Percentiles rank a stretch among this genome's conserved stretches.
Conservation (phyloP, 768 basidiomycete species). For the Suillus ampliporus region DNA sequence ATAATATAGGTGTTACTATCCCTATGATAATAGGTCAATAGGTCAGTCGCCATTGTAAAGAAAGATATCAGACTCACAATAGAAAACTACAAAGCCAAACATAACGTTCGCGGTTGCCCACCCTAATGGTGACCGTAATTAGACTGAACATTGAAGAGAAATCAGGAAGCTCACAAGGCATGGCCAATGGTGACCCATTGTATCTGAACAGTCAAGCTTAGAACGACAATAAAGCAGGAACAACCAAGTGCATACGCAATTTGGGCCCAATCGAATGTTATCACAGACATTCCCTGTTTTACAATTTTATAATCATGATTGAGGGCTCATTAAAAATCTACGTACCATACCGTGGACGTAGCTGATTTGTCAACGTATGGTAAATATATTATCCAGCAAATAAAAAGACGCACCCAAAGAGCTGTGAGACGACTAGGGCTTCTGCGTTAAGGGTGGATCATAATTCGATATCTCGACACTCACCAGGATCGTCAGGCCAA, state of each 20-base stretch:
- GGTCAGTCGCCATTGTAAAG: not conserved
- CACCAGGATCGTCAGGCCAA: constrained; percentile 52
- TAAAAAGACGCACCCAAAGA: constrained; percentile 47
- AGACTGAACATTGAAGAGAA: not conserved
- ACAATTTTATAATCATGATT: not conserved
- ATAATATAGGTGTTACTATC: constrained; percentile 41
- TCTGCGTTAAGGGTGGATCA: constrained; percentile 25
- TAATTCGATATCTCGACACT: constrained; percentile 28
- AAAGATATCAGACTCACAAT: constrained; percentile 47
- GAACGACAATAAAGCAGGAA: not conserved
- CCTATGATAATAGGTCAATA: constrained; percentile 24
- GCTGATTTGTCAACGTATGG: constrained; percentile 13
- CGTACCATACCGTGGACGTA: constrained; percentile 53
- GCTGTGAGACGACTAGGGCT: constrained; percentile 46
- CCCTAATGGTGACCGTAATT: constrained; percentile 41
- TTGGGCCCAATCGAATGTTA: constrained; percentile 86
- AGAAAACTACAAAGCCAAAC: constrained; percentile 71
- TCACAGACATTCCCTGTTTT: constrained; percentile 62
- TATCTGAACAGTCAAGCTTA: constrained; percentile 23
- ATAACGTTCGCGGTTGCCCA: constrained; percentile 82
- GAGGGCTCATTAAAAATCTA: not conserved
- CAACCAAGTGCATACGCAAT: constrained; percentile 44
- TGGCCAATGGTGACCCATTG: constrained; percentile 60
- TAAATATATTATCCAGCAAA: not conserved
- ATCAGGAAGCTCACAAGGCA: constrained; percentile 52